These are phyloP conservation scores for Penicillium hordei DNA, from an alignment of 2,329 filamentous ascomycete species.

Conservation along the genomic window DNA sequence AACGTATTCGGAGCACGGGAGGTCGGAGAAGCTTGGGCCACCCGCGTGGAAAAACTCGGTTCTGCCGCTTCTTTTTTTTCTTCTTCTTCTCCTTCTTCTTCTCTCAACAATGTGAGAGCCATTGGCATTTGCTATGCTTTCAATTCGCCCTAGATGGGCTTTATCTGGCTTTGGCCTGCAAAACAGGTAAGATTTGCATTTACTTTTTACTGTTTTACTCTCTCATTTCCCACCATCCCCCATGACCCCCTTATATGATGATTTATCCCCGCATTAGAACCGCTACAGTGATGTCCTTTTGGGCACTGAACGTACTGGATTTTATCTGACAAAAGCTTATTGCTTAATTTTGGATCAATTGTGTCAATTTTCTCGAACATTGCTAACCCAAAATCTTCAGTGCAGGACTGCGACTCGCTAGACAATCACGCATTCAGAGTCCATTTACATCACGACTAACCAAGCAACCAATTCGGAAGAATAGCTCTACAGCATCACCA, in stretches of 20 bases:
- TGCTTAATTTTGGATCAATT: slow-evolving; percentile 21
- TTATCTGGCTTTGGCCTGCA: slow-evolving; percentile 31
- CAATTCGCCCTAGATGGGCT: slow-evolving; percentile 39
- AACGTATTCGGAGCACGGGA: slow-evolving; percentile 14
- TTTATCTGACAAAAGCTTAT: slow-evolving; percentile 13
- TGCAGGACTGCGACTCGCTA: slow-evolving; percentile 24
- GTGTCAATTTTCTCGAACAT: not conserved
- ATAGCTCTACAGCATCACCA: slow-evolving; percentile 32
- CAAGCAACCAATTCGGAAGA: slow-evolving; percentile 21
- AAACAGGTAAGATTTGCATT: slow-evolving; percentile 36
- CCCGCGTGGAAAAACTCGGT: slow-evolving; percentile 23
- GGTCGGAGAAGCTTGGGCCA: slow-evolving; percentile 33
- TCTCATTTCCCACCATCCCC: slow-evolving; percentile 4
- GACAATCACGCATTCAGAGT: slow-evolving; percentile 8
- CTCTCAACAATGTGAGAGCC: slow-evolving; percentile 26
- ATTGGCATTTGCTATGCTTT: slow-evolving; percentile 36
- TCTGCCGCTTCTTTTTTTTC: slow-evolving; percentile 17
- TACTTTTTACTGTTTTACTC: slow-evolving; percentile 1
- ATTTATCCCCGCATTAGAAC: slow-evolving; percentile 56
- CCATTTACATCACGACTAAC: slow-evolving; percentile 19
- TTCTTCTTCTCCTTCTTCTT: slow-evolving; percentile 15
- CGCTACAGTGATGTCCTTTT: slow-evolving; percentile 62
- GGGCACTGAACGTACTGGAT: slow-evolving; percentile 46
- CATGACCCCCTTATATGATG: slow-evolving; percentile 39
- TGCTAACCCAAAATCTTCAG: slow-evolving; percentile 30